Percentiles rank a stretch among this genome's conserved stretches.
phyloP scores from a whole-genome alignment of 2,329 filamentous ascomycete genomes.

The Phyllosticta ampelicida region DNA sequence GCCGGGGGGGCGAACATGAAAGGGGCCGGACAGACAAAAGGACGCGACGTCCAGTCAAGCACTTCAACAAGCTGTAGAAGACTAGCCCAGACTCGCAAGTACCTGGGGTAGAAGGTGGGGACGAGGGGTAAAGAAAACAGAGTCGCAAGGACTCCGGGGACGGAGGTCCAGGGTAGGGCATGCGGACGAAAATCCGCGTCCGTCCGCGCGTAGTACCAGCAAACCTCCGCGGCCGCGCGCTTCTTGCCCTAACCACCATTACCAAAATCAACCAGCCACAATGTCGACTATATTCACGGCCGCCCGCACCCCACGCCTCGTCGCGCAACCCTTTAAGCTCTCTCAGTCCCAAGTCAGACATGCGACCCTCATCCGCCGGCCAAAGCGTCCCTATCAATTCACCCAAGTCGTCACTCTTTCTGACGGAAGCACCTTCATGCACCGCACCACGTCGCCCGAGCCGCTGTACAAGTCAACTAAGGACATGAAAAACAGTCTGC shows the following conservation, averaged over 20 bases:
- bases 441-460: slow-evolving; percentile 63
- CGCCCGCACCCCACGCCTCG: slow-evolving; percentile 19
- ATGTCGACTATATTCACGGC: slow-evolving; percentile 23
- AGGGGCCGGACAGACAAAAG: neutral
- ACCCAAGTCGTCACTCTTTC: slow-evolving; percentile 91
- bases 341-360: slow-evolving; percentile 52
- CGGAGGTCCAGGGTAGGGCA: neutral
- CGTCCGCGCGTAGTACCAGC: neutral
- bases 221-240: neutral
- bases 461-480: slow-evolving; percentile 56
- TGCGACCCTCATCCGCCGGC: slow-evolving; percentile 75
- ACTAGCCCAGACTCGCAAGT: neutral
- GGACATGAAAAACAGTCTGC: slow-evolving; percentile 76
- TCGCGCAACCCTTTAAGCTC: slow-evolving; percentile 17
- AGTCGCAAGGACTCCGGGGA: neutral
- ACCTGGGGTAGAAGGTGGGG: neutral
- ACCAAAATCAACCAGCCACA: slow-evolving; percentile 8
- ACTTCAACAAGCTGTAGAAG: neutral
- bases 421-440: slow-evolving; percentile 76
- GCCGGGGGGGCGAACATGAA: slow-evolving; percentile 9
- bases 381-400: slow-evolving; percentile 90
- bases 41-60: neutral
- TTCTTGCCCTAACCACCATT: slow-evolving; percentile 6
- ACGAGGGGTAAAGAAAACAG: neutral
- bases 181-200: slow-evolving; percentile 10